Evolutionary conservation across 2,329 filamentous ascomycete genomes (phyloP).

Genomic region (Tolypocladium tropicale): DNA sequence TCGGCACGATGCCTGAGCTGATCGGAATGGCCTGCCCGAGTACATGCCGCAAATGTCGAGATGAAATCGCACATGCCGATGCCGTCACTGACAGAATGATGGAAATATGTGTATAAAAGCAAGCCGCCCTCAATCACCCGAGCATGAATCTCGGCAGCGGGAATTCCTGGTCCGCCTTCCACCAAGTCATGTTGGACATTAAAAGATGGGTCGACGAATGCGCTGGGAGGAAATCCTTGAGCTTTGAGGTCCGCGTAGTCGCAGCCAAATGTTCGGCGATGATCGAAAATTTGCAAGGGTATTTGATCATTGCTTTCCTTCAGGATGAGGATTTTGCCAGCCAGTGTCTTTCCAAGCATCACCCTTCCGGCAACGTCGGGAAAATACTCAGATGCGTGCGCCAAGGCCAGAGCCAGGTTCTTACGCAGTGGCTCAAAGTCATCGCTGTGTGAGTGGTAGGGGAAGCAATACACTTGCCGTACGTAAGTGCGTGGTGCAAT

Average conservation of each 20-base stretch:
- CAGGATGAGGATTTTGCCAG: constrained; percentile 10
- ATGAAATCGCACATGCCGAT: constrained; percentile 28
- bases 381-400: constrained; percentile 8
- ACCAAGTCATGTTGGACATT: constrained; percentile 2
- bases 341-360: constrained; percentile 7
- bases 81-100: constrained; percentile 32
- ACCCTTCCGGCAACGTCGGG: constrained; percentile 18
- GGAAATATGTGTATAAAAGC: constrained; percentile 27
- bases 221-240: constrained; percentile 17
- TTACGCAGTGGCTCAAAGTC: constrained; percentile 2
- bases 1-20: neutral
- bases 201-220: constrained; percentile 18
- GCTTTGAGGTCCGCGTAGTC: constrained; percentile 16
- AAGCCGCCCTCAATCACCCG: constrained; percentile 28
- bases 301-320: constrained; percentile 8
- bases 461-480: constrained; percentile 9
- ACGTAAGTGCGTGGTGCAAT: constrained; percentile 7
- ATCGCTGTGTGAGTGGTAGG: neutral
- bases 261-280: constrained; percentile 9
- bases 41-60: constrained; percentile 24
- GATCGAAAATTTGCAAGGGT: constrained; percentile 9
- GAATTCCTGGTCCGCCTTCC: constrained; percentile 14
- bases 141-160: constrained; percentile 27
- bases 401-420: constrained; percentile 1
- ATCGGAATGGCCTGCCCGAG: neutral